These are phyloP conservation scores for Adiantum capillusveneris DNA, from an alignment of 75 land plant genomes.

Conservation along the genomic window DNA sequence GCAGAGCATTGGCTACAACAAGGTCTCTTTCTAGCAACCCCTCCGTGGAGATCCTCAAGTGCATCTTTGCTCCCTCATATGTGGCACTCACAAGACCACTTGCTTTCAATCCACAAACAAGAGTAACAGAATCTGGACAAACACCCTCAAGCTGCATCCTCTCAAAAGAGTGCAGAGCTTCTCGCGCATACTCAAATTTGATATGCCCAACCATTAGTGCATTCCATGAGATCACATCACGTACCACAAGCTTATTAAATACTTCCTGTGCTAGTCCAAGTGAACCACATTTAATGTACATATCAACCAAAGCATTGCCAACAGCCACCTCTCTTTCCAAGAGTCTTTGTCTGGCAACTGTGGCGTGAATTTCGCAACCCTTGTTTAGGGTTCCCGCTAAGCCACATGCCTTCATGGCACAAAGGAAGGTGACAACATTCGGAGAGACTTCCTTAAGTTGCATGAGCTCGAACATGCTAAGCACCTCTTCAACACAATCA, in stretches of 20 bases:
- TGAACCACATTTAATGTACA: constrained; percentile 6
- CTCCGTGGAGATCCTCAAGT: background rate
- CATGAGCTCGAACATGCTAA: constrained; percentile 24
- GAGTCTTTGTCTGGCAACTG: background rate
- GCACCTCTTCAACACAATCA: constrained; percentile 24
- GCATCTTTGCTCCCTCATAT: constrained; percentile 20
- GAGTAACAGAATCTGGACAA: constrained; percentile 26
- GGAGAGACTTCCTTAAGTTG: constrained; percentile 22
- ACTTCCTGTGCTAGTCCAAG: constrained; percentile 4
- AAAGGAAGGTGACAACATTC: constrained; percentile 24
- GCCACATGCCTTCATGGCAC: constrained; percentile 8
- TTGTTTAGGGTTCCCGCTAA: background rate
- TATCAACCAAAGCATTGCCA: constrained; percentile 10
- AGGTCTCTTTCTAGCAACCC: too few relatives aligned
- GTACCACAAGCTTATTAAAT: constrained; percentile 1
- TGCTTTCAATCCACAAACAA: constrained; percentile 28
- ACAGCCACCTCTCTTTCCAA: constrained; percentile 2
- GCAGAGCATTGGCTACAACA: too few relatives aligned
- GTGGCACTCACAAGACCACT: constrained; percentile 16
- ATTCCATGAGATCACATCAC: constrained; percentile 37
- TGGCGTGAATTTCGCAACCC: constrained; percentile 8
- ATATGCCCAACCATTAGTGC: constrained; percentile 40
- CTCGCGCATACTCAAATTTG: constrained; percentile 23
- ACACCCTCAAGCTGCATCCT: constrained; percentile 26
- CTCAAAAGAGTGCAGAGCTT: constrained; percentile 15